Conservation (phyloP, 148 eudicot species). For the Rhododendron simsii region DNA sequence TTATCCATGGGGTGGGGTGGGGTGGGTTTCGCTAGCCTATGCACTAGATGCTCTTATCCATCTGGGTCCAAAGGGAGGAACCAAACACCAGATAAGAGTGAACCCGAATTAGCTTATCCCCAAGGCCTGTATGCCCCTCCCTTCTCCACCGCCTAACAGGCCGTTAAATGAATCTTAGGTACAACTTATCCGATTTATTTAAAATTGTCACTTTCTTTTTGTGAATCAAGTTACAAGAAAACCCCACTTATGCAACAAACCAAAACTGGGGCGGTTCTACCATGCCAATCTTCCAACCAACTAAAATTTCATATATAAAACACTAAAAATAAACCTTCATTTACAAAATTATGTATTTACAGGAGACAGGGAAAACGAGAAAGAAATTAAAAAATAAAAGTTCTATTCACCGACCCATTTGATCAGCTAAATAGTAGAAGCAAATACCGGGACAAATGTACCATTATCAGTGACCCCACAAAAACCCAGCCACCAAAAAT, state of each 20-base stretch:
- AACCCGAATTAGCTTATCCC: too few species aligned
- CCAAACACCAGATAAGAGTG: too few species aligned
- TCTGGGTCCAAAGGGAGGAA: too few species aligned
- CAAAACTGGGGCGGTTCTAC: not conserved
- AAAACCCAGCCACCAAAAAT: not conserved
- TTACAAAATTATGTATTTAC: slow-evolving; percentile 25
- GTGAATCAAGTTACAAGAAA: not conserved
- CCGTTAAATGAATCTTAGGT: too few species aligned
- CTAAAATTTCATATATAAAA: not conserved
- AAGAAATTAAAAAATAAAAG: not conserved
- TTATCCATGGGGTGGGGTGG: too few species aligned
- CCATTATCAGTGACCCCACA: not conserved
- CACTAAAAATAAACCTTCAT: not conserved
- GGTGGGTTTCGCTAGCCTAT: too few species aligned
- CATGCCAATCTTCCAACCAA: not conserved
- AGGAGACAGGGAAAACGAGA: not conserved
- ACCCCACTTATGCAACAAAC: not conserved
- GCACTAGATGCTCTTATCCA: too few species aligned
- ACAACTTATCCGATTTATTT: too few species aligned
- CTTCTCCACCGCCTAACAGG: too few species aligned
- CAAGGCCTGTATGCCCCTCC: too few species aligned
- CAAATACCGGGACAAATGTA: slow-evolving; percentile 10
- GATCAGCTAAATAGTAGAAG: not conserved
- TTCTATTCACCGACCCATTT: slow-evolving; percentile 5
- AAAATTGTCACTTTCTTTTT: too few species aligned